Conservation (phyloP, 1,139 yeast genomes). For the Yamadazyma atlantica region DNA sequence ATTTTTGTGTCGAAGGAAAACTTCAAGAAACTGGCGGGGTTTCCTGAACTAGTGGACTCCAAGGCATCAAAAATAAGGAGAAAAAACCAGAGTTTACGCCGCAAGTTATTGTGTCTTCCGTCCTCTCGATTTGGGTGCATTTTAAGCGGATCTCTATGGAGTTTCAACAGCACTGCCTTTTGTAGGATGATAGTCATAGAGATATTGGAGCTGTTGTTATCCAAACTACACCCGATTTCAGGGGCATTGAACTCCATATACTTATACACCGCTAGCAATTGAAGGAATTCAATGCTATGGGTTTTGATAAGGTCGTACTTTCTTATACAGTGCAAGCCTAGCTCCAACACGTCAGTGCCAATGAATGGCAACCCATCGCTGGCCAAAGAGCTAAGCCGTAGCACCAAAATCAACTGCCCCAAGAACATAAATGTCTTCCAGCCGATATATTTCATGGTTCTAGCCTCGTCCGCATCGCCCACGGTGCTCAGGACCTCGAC, state of each 20-base stretch:
- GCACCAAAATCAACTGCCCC: slow-evolving; percentile 25
- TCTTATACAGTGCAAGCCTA: slow-evolving; percentile 34
- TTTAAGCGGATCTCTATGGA: slow-evolving; percentile 39
- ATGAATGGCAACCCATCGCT: slow-evolving; percentile 21
- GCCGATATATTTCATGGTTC: slow-evolving; percentile 19
- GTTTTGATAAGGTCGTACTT: slow-evolving; percentile 34
- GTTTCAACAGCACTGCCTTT: slow-evolving; percentile 43
- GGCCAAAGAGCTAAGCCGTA: slow-evolving; percentile 27
- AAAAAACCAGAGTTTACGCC: slow-evolving; percentile 34
- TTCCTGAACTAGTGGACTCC: slow-evolving; percentile 21
- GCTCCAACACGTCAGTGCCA: slow-evolving; percentile 28
- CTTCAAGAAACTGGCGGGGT: slow-evolving; percentile 16
- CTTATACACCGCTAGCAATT: slow-evolving; percentile 21
- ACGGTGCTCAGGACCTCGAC: slow-evolving; percentile 14
- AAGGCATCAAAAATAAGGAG: slow-evolving; percentile 18
- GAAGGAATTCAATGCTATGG: slow-evolving; percentile 29
- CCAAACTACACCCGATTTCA: slow-evolving; percentile 47
- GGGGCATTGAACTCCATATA: slow-evolving; percentile 42
- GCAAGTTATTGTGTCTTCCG: slow-evolving; percentile 13
- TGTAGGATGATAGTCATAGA: slow-evolving; percentile 37
- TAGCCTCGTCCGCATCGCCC: too few relatives aligned
- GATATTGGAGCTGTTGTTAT: slow-evolving; percentile 47
- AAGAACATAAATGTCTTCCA: slow-evolving; percentile 29
- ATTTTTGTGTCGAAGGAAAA: slow-evolving; percentile 14
- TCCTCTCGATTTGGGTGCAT: slow-evolving; percentile 1